Conservation (phyloP, 2,329 filamentous ascomycete genomes). For the Fusarium nanum region DNA sequence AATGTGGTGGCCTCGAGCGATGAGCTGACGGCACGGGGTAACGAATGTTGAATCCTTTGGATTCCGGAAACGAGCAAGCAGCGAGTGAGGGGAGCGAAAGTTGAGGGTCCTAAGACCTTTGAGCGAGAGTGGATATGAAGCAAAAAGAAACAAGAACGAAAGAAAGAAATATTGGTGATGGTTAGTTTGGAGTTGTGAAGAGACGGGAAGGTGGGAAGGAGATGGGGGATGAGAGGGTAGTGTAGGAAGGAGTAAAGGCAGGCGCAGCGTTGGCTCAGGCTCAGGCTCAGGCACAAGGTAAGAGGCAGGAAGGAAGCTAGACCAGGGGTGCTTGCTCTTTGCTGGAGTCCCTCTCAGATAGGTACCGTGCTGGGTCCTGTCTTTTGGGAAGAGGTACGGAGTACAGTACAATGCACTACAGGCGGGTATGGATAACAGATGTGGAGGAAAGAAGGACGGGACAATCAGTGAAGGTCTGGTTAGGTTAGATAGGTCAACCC, state of each 20-base stretch:
- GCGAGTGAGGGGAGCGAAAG: conserved; percentile 41
- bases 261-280: conserved; percentile 19
- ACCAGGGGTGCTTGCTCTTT: conserved; percentile 27
- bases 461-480: conserved; percentile 8
- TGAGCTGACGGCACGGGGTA: conserved; percentile 31
- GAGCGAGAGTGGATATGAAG: conserved; percentile 36
- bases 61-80: conserved; percentile 26
- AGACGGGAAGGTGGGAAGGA: conserved; percentile 27
- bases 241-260: conserved; percentile 32
- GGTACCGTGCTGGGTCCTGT: conserved; percentile 29
- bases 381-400: background rate
- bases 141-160: conserved; percentile 31
- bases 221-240: conserved; percentile 38
- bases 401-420: background rate
- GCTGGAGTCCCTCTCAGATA: conserved; percentile 20
- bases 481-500: conserved; percentile 11
- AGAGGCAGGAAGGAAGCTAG: conserved; percentile 23
- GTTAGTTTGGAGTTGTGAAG: conserved; percentile 35
- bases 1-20: conserved; percentile 34
- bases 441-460: conserved; percentile 19
- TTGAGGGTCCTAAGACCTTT: conserved; percentile 31
- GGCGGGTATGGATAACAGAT: background rate
- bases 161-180: conserved; percentile 25
- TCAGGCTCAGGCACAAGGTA: conserved; percentile 10
- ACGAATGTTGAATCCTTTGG: conserved; percentile 21